Base-by-base conservation (phyloP, 202 grass and related monocot genomes). In the Zizania palustris region DNA sequence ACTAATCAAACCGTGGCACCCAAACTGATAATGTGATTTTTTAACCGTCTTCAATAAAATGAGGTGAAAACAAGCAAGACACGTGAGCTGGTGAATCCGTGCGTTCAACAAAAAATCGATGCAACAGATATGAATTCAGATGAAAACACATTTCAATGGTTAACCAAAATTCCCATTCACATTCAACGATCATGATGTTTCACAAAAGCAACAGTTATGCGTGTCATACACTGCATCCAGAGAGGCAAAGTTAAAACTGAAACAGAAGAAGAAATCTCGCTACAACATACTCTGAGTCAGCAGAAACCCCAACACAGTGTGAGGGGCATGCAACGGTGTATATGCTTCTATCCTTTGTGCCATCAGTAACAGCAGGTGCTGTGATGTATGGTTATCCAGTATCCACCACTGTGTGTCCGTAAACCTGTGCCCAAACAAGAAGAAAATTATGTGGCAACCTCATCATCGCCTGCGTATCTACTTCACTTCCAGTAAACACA, bases 401-500 rank as follows among this genome's bases (percentile, higher is more conserved):
- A 77, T 78, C 66, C 19, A 72, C 21, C 16, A 64, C 42, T 72
- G 65, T 72, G 60, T 78, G 35, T 57, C 13, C 43, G 73, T 74
- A 83, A 74, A 79, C 64, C 80, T 74, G 67, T 60, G 19, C 85
- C 74, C 62, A 74, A 83, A 79, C 38, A 74, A 57, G 45, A 77
- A 71, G 38, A 80, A 74, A 83, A 80, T 3, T 57, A 71, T n/a
- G 48, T 9, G 12, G 11, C 18, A 37, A 9, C 42, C 44, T 16
- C 62, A 51, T 21, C 83, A 33, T 15, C 63, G 39, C 45, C 37
- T 1, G 14, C 70, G 19, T 81, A 86, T 75, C 71, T 65, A 79
- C 5, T 66, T 49, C 75, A 84, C 62, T 46, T 51, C 34, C 70
- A 76, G 65, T 67, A 72, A 65, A 65, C 63, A 72, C 21, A 67